Percentiles rank a stretch among this genome's conserved stretches.
Conservation (phyloP, 1,139 yeast genomes). For the Zhuliangozyma blackwelliae region DNA sequence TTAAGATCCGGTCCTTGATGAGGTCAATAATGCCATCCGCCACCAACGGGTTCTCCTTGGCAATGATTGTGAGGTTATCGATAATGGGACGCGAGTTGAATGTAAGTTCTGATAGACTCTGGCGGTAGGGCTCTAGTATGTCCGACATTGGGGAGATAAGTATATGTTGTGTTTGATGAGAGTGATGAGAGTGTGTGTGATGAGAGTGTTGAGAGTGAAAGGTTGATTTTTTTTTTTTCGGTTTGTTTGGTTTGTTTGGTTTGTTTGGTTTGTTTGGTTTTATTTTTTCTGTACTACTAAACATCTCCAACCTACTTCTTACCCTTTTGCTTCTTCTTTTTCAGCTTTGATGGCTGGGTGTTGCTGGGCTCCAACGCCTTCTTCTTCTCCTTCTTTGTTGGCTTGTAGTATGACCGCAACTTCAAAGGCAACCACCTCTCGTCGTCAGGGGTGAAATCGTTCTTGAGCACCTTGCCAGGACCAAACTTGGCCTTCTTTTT, state of each 20-base stretch:
- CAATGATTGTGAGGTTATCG: conserved; percentile 78
- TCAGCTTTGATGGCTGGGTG: conserved; percentile 31
- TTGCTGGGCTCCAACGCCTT: conserved; percentile 54
- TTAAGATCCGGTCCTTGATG: conserved; percentile 56
- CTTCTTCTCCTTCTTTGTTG: conserved; percentile 60
- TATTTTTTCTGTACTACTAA: too few species aligned
- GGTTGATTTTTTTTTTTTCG: too few species aligned
- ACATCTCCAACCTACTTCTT: conserved; percentile 22
- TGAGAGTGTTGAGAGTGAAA: too few species aligned
- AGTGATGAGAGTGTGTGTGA: too few species aligned
- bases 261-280: too few species aligned
- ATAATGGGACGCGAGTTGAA: conserved; percentile 89
- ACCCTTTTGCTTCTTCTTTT: conserved; percentile 52
- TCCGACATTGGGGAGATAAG: conserved; percentile 12
- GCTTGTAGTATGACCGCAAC: conserved; percentile 79
- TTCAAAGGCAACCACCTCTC: conserved; percentile 92
- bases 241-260: too few species aligned
- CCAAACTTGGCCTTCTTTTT: conserved; percentile 32
- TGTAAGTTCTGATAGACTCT: conserved; percentile 70
- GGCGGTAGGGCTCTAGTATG: conserved; percentile 53
- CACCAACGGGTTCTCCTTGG: conserved; percentile 72
- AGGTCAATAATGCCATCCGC: conserved; percentile 79
- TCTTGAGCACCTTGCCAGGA: conserved; percentile 30
- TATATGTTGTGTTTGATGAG: too few species aligned
- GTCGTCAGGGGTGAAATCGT: conserved; percentile 29